Base-by-base conservation (phyloP, 768 basidiomycete genomes). In the Tylopilus cervinicoccineus region DNA sequence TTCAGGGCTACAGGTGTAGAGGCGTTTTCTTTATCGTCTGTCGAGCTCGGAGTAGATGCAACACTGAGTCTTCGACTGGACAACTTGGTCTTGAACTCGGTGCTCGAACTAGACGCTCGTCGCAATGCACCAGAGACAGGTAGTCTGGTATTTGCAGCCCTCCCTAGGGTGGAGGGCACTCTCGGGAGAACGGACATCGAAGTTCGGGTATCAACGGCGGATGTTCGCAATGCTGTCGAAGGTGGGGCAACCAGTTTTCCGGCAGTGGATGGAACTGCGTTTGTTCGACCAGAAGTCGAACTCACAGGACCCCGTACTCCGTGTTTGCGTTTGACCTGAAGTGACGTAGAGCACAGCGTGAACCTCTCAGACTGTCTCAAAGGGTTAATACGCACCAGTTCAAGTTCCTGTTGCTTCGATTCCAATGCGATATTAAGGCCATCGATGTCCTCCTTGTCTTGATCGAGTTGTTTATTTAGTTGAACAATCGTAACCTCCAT, bases 341-440 rank as follows among this genome's bases (percentile, higher is more conserved):
- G 34, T 10, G 22, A 48, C 17, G 23, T 32, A 20, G n/a, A 31
- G 22, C 59, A 20, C 33, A 38, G 32, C 24, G 16, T 51, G 2
- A 62, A 12, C 14, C 6, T 50, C 12, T 29, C 20, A 22, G 24
- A 29, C 13, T 14, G 16, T n/a, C 12, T n/a, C 9, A 10, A 26
- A 6, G 32, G 13, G 33, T 58, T 47, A 17, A 24, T 36, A 75
- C 80, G 45, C 50, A 96, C 93, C 66, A 94, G 62, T 63, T 95
- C 92, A 32, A 96, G 71, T 65, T 95, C 93, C 65, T 94, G 92
- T 60, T 96, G 93, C 69, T 96, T 96, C 22, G 91, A 84, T 66
- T 94, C 91, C 45, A 96, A 69, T 0, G 93, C 93, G 29, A 94
- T 92, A 58, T 95, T 93, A 57, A 95, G 69, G n/a, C 88, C 86